Evolutionary conservation across 768 basidiomycete genomes (phyloP).

Genomic region (Gymnopilus junonius): DNA sequence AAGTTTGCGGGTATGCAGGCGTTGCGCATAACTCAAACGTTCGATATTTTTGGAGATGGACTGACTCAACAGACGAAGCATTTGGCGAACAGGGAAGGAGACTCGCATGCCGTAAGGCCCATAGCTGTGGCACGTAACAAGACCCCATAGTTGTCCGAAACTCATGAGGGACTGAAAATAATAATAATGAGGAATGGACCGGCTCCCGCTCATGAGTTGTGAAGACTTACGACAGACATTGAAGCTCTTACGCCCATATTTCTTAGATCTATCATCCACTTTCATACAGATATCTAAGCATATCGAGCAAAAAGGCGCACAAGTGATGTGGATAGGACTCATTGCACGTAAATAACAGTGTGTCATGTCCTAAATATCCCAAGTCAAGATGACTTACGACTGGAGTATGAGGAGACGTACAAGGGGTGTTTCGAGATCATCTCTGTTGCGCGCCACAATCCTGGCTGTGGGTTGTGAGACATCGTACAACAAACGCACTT

Average conservation of each 20-base stretch:
- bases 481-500: slow-evolving; percentile 78
- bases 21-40: slow-evolving; percentile 74
- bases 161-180: slow-evolving; percentile 69
- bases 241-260: slow-evolving; percentile 86
- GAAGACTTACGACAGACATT: slow-evolving; percentile 74
- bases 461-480: slow-evolving; percentile 74
- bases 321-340: slow-evolving; percentile 86
- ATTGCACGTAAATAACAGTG: slow-evolving; percentile 86
- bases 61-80: slow-evolving; percentile 79
- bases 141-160: slow-evolving; percentile 80
- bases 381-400: neutral
- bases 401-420: slow-evolving; percentile 30
- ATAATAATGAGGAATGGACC: neutral
- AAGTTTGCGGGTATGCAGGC: slow-evolving; percentile 76
- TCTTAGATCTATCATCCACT: slow-evolving; percentile 53
- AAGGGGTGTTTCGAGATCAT: slow-evolving; percentile 70
- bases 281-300: neutral
- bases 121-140: slow-evolving; percentile 80
- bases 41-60: slow-evolving; percentile 83
- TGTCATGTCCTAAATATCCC: slow-evolving; percentile 68
- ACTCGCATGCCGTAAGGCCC: slow-evolving; percentile 82
- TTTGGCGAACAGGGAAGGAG: slow-evolving; percentile 83
- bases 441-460: slow-evolving; percentile 62
- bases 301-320: slow-evolving; percentile 36
- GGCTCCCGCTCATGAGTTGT: neutral